phyloP scores from a whole-genome alignment of 192 early-diverging fungal species.

The Rhizophagus sp. region DNA sequence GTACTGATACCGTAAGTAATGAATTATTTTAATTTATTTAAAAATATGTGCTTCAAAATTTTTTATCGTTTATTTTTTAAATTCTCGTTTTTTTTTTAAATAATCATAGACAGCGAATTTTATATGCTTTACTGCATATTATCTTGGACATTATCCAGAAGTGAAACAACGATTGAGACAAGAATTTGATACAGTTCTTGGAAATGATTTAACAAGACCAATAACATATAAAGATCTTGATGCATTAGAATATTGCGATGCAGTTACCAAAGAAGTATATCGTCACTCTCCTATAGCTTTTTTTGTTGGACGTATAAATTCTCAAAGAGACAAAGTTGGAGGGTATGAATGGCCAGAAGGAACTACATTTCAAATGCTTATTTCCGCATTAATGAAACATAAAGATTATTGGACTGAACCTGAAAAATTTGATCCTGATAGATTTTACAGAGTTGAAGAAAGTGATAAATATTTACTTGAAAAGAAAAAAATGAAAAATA shows the following conservation, averaged over 20 bases:
- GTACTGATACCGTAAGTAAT: conserved; percentile 9
- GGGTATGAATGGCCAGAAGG: conserved; percentile 6
- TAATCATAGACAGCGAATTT: conserved; percentile 8
- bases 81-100: neutral
- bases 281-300: neutral
- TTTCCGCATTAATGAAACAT: neutral
- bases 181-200: neutral
- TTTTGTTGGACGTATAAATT: too few species aligned
- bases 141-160: conserved; percentile 8
- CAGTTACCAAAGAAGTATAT: conserved; percentile 5
- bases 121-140: neutral
- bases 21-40: neutral
- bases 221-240: neutral
- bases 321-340: neutral
- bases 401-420: neutral
- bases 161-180: neutral
- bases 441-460: neutral
- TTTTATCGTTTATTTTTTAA: neutral
- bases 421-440: conserved; percentile 19
- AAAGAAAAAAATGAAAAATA: neutral
- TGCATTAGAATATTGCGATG: conserved; percentile 11
- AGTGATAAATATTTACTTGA: too few species aligned
- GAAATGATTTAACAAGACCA: neutral
- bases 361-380: neutral
- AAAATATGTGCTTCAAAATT: neutral